Evolutionary conservation across 2,329 filamentous ascomycete species (phyloP).

Genomic region (Xylaria sp.): DNA sequence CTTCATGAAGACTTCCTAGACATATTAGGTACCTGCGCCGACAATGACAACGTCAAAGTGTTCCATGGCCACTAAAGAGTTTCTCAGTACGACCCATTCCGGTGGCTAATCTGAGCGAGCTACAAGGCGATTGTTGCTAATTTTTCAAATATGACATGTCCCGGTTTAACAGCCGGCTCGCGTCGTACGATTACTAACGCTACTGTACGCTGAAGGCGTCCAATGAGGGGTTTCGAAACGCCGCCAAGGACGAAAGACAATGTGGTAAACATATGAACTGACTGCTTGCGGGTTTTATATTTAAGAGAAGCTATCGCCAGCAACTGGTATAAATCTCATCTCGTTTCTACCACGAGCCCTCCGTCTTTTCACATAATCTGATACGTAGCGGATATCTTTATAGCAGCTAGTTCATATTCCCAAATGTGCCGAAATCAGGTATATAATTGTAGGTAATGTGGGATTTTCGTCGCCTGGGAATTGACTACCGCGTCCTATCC

Average conservation of each 20-base stretch:
- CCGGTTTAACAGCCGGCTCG: background rate
- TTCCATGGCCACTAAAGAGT: constrained; percentile 14
- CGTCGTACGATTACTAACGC: background rate
- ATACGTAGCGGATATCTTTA: no score
- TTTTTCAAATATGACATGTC: background rate
- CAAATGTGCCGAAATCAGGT: no score
- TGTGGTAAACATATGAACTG: background rate
- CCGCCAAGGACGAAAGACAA: background rate
- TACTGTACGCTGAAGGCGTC: background rate
- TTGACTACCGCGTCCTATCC: no score
- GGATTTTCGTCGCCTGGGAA: no score
- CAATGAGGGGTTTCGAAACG: background rate
- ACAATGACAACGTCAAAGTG: constrained; percentile 33
- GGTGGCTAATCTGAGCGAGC: background rate
- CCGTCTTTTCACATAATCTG: background rate
- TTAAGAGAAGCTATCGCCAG: background rate
- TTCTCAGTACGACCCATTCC: background rate
- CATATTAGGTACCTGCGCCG: constrained; percentile 26
- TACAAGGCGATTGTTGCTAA: background rate
- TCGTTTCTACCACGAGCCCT: background rate
- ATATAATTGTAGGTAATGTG: no score
- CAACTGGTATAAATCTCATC: background rate
- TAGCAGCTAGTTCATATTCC: no score
- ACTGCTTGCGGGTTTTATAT: background rate
- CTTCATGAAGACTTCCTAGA: background rate